Conservation (phyloP, 1,284 basidiomycete genomes). For the Boletus austroedulis region DNA sequence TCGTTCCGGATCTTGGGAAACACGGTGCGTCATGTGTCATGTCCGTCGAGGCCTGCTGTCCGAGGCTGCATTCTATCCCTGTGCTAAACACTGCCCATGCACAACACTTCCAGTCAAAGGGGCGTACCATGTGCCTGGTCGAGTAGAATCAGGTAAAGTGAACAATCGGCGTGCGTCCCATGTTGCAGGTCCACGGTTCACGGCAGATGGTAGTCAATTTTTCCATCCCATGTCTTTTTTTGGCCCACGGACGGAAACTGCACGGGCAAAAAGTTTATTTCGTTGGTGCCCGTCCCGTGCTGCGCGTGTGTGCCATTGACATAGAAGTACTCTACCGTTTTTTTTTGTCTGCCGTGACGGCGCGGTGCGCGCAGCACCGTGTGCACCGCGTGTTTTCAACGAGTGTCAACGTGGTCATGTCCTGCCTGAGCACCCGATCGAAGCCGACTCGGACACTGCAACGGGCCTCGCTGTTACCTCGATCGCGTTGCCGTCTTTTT, state of each 20-base stretch:
- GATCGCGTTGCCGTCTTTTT: constrained; percentile 2
- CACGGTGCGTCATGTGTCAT: constrained; percentile 22
- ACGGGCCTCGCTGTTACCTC: not conserved
- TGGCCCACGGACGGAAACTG: not conserved
- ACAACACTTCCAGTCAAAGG: not conserved
- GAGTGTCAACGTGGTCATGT: constrained; percentile 12
- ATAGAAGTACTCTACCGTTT: no score
- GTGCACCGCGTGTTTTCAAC: constrained; percentile 26
- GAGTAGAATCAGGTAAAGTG: not conserved
- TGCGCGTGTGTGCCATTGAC: no score
- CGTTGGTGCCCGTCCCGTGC: constrained; percentile 1
- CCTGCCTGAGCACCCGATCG: constrained; percentile 7
- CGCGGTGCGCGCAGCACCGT: constrained; percentile 14
- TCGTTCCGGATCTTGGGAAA: constrained; percentile 3
- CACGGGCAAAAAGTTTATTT: not conserved
- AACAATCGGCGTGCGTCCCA: constrained; percentile 5
- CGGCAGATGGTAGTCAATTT: not conserved
- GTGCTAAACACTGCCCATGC: constrained; percentile 8
- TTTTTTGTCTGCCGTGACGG: not conserved
- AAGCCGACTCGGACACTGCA: not conserved
- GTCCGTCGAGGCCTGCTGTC: constrained; percentile 13
- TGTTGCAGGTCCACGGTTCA: constrained; percentile 5
- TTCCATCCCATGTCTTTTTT: not conserved
- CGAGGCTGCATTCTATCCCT: constrained; percentile 12
- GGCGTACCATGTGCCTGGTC: constrained; percentile 10